Percentiles rank a stretch among this genome's conserved stretches.
These are phyloP conservation scores for Neurospora sp. DNA, from an alignment of 495 filamentous ascomycete species.

Conservation along the genomic window DNA sequence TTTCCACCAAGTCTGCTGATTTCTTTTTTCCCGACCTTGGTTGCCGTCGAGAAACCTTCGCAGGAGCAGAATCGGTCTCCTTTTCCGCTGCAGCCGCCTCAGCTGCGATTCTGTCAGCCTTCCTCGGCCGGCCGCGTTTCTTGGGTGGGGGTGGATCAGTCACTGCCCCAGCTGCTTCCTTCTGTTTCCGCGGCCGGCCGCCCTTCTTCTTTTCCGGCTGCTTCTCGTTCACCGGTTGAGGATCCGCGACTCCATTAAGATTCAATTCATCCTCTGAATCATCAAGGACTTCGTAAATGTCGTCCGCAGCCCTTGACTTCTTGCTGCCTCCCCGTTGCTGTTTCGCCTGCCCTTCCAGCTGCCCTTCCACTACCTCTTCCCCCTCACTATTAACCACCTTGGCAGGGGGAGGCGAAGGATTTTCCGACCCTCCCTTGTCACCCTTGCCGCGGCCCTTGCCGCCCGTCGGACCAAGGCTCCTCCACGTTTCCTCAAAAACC, in stretches of 20 bases:
- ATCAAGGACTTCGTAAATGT: constrained; percentile 32
- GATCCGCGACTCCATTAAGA: background rate
- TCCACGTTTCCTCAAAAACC: background rate
- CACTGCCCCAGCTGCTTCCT: background rate
- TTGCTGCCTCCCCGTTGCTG: background rate
- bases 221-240: background rate
- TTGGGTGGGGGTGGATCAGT: background rate
- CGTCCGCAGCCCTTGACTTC: background rate
- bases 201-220: background rate
- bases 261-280: constrained; percentile 27
- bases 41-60: background rate
- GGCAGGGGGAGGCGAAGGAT: background rate
- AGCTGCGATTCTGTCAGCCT: constrained; percentile 4
- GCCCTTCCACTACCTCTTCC: background rate
- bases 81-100: constrained; percentile 1
- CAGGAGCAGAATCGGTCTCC: background rate
- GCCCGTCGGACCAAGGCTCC: background rate
- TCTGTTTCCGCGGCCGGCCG: background rate
- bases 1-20: background rate
- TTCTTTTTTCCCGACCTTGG: background rate
- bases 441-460: background rate
- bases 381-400: background rate
- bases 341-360: background rate
- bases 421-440: background rate
- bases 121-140: constrained; percentile 14